A percentile compares a stretch with the other conserved stretches of the same genome.
phyloP scores from a whole-genome alignment of 495 filamentous ascomycete genomes.

The Chaetomium fimeti region DNA sequence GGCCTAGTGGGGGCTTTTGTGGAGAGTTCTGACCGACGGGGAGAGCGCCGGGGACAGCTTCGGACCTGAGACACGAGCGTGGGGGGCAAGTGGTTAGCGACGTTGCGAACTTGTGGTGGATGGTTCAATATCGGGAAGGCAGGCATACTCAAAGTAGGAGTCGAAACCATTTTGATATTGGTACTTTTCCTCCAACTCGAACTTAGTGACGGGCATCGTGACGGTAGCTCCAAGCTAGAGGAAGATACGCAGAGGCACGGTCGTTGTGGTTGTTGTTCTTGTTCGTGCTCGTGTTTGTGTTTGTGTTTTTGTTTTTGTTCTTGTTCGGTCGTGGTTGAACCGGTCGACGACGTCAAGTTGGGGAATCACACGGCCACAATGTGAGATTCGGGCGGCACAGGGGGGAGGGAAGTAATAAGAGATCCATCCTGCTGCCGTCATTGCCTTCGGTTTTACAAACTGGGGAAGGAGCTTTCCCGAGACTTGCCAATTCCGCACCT shows the following conservation, averaged over 20 bases:
- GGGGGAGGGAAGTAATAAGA: background rate
- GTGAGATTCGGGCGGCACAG: background rate
- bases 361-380: background rate
- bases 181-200: slow-evolving; percentile 57
- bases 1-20: slow-evolving; percentile 77
- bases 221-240: background rate
- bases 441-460: slow-evolving; percentile 5
- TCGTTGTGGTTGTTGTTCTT: no score
- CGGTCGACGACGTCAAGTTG: background rate
- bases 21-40: slow-evolving; percentile 76
- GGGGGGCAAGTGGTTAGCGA: background rate
- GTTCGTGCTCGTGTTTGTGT: no score
- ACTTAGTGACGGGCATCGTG: slow-evolving; percentile 59
- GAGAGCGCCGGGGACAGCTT: slow-evolving; percentile 49
- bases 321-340: background rate
- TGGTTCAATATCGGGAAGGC: slow-evolving; percentile 8
- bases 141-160: slow-evolving; percentile 58
- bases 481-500: slow-evolving; percentile 23
- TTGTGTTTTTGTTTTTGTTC: no score
- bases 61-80: slow-evolving; percentile 35
- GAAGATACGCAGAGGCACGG: background rate
- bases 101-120: background rate
- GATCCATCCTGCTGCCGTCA: slow-evolving; percentile 19
- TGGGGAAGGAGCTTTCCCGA: background rate
- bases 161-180: slow-evolving; percentile 68